Base-by-base conservation (phyloP, 1,284 basidiomycete genomes). In the Sporisorium scitamineum region DNA sequence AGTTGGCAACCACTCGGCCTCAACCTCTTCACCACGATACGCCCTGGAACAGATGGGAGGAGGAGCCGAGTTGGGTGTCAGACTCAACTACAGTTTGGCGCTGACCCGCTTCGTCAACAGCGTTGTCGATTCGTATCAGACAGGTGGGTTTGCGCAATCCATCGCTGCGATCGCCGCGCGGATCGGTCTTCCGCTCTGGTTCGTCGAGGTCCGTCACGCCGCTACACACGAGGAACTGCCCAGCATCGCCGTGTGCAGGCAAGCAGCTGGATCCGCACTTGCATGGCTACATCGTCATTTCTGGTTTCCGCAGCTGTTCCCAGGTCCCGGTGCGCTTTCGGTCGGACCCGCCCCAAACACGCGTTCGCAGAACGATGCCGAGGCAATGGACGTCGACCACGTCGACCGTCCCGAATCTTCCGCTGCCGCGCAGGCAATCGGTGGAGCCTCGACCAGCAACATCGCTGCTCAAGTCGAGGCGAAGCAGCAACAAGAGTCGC, bases 161-260 rank as follows among this genome's bases (percentile, higher is more conserved):
- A 97, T 99, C 79, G 91, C 92, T 0, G 90, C 92, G 31, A 93
- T 99, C 68, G 95, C 97, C 1, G 88, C 89, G 3, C 91, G 94
- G 70, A 89, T 99, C 26, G 92, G 92, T 0, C 87, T 99, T 2
- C 97, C 97, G 0, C 87, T 89, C 0, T 94, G 93, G 90, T 89
- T 99, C 20, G 95, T 99, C n/a, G 93, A 97, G 74, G 88, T 99
- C 6, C 89, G 96, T 39, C 96, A 99, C 87, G 92, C 94, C 29
- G 93, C 94, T 10, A 99, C 96, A 2, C 96, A 99, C 83, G 96
- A 99, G 82, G 94, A 97, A 75, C 87, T 99, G 18, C 97, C 96
- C 0, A 93, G 92, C 71, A 87, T 98, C 2, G 89, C 91, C 53
- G 87, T 95, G 8, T 88, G 97, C 11, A 89, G 92, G 59, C 90